Evolutionary conservation across 164 flowering plant genomes (phyloP).

Genomic region (Tetrastigma voinierianum): DNA sequence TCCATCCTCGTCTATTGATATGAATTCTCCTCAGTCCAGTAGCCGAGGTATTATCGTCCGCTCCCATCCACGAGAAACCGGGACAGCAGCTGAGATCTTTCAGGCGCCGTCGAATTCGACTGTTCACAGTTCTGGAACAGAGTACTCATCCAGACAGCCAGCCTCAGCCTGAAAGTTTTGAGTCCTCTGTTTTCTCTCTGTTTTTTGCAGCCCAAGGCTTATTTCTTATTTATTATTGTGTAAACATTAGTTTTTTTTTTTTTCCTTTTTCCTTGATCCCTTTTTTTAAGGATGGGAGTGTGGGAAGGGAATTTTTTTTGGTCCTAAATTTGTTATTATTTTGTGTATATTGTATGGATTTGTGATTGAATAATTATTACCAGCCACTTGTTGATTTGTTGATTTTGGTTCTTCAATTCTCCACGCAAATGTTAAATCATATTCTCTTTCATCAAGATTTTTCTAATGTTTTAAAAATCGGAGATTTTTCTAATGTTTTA

Average conservation of each 20-base stretch:
- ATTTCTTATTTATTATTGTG: background rate
- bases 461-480: too few species aligned
- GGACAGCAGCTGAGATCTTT: background rate
- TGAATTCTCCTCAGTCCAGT: slow-evolving; percentile 11
- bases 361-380: background rate
- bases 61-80: background rate
- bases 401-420: too few species aligned
- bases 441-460: too few species aligned
- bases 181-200: too few species aligned
- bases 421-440: too few species aligned
- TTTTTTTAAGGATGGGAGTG: background rate
- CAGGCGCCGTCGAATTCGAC: slow-evolving; percentile 5
- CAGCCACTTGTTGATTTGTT: background rate
- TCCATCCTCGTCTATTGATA: slow-evolving; percentile 32
- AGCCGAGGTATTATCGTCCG: slow-evolving; percentile 8
- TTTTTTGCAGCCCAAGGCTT: background rate
- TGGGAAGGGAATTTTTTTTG: slow-evolving; percentile 5
- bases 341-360: slow-evolving; percentile 10
- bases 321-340: background rate
- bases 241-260: background rate
- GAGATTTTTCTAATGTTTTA: too few species aligned
- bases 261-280: background rate
- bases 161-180: slow-evolving; percentile 7
- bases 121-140: background rate
- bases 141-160: slow-evolving; percentile 11